Base-by-base conservation (phyloP, 371 early-diverging fungal genomes). In the Entomophthora muscae region DNA sequence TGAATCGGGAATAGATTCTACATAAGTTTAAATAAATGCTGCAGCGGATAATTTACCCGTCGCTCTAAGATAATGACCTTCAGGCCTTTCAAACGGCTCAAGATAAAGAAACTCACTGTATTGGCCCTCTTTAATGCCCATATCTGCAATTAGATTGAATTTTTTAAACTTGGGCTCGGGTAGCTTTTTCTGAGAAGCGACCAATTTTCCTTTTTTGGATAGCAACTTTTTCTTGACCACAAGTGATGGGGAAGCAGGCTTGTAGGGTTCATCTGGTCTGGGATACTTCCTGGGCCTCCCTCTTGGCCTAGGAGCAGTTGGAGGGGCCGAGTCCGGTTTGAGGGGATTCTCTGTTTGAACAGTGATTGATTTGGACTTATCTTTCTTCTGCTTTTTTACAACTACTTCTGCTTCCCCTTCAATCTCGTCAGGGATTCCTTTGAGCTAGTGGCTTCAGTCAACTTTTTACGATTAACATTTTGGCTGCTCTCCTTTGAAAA, bases 21-120 rank as follows among this genome's bases (percentile, higher is more conserved):
- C 12, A 32, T 32, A 30, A 2, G 2, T 27, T n/a, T 21, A 30
- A 22, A 60, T 60, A 17, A 60, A 42, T 31, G 33, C n/a, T n/a
- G n/a, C n/a, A n/a, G n/a, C n/a, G n/a, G n/a, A n/a, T n/a, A n/a
- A n/a, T 73, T 78, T 67, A 94, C 95, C 0, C 86, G 77, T 22
- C 89, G 88, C 71, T 94, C 93, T 78, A 67, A 1, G 54, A 63
- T 17, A 63, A 65, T 56, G 24, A 32, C 22, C 28, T 27, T 61
- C 26, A n/a, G 28, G 21, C 30, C 31, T 22, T 7, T 17, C 10
- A 0, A 26, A 26, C 42, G 42, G 42, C 17, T 42, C 42, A 5
- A 17, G 17, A 17, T 42, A 42, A 42, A 5, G 42, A 42, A 42
- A 42, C 5, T 42, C 10, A 42, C 42, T 42, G 17, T 42, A 42